phyloP scores from a whole-genome alignment of 1,284 basidiomycete genomes.

The Ganoderma lingzhi region DNA sequence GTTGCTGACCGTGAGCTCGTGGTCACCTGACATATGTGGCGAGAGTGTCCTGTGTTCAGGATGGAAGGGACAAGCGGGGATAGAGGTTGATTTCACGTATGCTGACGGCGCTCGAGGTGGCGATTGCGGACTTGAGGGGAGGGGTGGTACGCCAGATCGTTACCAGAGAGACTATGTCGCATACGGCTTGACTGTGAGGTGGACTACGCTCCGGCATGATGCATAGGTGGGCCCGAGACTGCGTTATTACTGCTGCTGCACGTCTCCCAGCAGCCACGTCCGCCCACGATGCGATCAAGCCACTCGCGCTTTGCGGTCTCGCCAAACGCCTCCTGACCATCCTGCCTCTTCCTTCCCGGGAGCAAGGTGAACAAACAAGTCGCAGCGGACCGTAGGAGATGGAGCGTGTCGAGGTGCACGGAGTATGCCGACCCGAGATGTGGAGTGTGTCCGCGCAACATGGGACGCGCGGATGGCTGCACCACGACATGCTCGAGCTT shows the following conservation, averaged over 20 bases:
- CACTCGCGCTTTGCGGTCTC: not conserved
- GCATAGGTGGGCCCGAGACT: not conserved
- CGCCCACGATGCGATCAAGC: slow-evolving; percentile 3
- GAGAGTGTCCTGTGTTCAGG: no score
- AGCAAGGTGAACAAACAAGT: not conserved
- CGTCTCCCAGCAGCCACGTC: slow-evolving; percentile 4
- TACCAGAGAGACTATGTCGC: not conserved
- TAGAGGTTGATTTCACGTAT: no score
- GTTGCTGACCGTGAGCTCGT: no score
- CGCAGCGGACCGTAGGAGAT: not conserved
- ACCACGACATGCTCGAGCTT: slow-evolving; percentile 8
- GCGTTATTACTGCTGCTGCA: not conserved
- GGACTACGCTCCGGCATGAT: not conserved
- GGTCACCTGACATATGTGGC: no score
- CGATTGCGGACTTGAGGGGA: not conserved
- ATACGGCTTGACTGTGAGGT: not conserved
- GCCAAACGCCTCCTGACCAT: not conserved
- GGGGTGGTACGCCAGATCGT: no score
- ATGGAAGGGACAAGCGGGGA: no score
- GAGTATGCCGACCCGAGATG: not conserved
- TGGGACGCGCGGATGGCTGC: slow-evolving; percentile 9
- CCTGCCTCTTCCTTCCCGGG: not conserved
- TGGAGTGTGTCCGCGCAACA: not conserved
- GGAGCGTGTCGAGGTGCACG: not conserved
- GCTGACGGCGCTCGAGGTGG: no score